Evolutionary conservation across 1,139 yeast genomes (phyloP).

Genomic region (Geotrichum restrictum): DNA sequence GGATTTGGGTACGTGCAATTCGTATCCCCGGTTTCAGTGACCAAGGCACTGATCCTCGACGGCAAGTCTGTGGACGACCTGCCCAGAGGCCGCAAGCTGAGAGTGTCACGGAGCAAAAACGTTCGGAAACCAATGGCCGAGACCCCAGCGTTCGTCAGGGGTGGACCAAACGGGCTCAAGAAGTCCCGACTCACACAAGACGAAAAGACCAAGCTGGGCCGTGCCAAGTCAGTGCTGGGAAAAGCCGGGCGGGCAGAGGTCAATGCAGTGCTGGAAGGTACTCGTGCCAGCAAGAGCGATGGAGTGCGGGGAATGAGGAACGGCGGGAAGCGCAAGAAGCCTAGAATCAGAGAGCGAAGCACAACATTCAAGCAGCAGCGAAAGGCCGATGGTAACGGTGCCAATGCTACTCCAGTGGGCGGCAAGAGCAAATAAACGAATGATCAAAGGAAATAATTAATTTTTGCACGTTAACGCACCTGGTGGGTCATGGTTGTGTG

Average conservation of each 20-base stretch:
- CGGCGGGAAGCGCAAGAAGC: slow-evolving; percentile 45
- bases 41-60: slow-evolving; percentile 74
- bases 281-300: slow-evolving; percentile 71
- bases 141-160: slow-evolving; percentile 21
- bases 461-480: not conserved
- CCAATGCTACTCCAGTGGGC: not conserved
- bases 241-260: slow-evolving; percentile 72
- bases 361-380: slow-evolving; percentile 48
- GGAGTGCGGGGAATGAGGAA: slow-evolving; percentile 38
- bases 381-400: slow-evolving; percentile 3
- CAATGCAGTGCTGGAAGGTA: slow-evolving; percentile 66
- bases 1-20: slow-evolving; percentile 97
- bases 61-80: slow-evolving; percentile 56
- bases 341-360: slow-evolving; percentile 64
- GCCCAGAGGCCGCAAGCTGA: slow-evolving; percentile 56
- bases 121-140: slow-evolving; percentile 46
- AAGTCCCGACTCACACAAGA: slow-evolving; percentile 25
- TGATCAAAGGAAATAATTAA: not conserved
- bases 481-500: not conserved
- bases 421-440: not conserved
- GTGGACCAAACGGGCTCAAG: slow-evolving; percentile 25
- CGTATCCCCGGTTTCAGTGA: slow-evolving; percentile 72
- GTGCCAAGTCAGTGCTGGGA: slow-evolving; percentile 71
- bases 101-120: slow-evolving; percentile 74
- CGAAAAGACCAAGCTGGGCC: slow-evolving; percentile 74